Conservation (phyloP, 2,329 filamentous ascomycete species). For the Colletotrichum orbiculare region DNA sequence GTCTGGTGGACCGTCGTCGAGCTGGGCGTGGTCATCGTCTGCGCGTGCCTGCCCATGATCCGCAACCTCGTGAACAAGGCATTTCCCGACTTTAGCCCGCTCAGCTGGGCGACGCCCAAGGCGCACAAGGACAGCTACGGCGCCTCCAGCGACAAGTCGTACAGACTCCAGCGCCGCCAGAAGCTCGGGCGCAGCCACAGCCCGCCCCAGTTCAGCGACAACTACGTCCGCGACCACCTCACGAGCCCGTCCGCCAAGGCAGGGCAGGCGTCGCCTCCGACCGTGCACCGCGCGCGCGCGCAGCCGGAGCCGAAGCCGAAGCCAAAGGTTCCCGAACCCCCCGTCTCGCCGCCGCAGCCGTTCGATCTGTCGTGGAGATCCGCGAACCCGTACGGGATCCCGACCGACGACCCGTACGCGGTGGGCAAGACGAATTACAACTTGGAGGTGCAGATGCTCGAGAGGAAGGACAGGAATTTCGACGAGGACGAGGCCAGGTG, state of each 20-base stretch:
- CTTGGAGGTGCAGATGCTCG: slow-evolving; percentile 28
- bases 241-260: not conserved
- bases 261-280: not conserved
- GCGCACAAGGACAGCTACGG: slow-evolving; percentile 7
- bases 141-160: slow-evolving; percentile 15
- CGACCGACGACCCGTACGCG: not conserved
- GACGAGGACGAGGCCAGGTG: slow-evolving; percentile 5
- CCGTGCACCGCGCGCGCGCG: slow-evolving; percentile 13
- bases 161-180: slow-evolving; percentile 7
- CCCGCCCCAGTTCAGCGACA: slow-evolving; percentile 29
- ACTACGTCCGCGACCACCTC: slow-evolving; percentile 25
- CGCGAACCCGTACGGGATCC: slow-evolving; percentile 22
- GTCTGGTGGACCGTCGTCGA: slow-evolving; percentile 43
- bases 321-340: slow-evolving; percentile 8
- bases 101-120: slow-evolving; percentile 20
- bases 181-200: slow-evolving; percentile 16
- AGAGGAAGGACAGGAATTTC: slow-evolving; percentile 17
- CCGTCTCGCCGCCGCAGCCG: slow-evolving; percentile 13
- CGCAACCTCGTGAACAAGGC: slow-evolving; percentile 33
- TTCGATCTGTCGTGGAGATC: slow-evolving; percentile 31
- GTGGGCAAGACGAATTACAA: slow-evolving; percentile 29
- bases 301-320: slow-evolving; percentile 1
- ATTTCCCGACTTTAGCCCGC: slow-evolving; percentile 14
- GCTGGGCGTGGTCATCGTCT: slow-evolving; percentile 40
- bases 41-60: slow-evolving; percentile 41